A percentile compares a stretch with the other conserved stretches of the same genome.
Evolutionary conservation across 2,329 filamentous ascomycete genomes (phyloP).

Genomic region (Madurella fahalii): DNA sequence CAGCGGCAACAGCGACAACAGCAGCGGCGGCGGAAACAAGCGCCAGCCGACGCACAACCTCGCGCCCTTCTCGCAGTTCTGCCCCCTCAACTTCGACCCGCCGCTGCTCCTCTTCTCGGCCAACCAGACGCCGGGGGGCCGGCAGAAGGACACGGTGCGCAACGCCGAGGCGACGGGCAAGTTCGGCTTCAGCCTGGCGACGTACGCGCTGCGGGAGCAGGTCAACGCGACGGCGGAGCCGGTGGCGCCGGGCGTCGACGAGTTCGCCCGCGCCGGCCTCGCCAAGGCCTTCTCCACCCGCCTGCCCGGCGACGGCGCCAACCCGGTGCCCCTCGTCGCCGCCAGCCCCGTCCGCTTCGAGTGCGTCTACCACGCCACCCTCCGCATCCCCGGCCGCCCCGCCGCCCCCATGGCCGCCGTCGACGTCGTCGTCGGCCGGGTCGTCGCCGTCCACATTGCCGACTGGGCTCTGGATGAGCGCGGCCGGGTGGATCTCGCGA

Average conservation of each 20-base stretch:
- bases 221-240: conserved; percentile 54
- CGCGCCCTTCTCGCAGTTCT: conserved; percentile 59
- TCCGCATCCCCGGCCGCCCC: conserved; percentile 49
- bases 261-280: conserved; percentile 48
- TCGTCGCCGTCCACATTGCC: conserved; percentile 54
- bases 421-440: conserved; percentile 54
- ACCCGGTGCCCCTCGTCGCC: conserved; percentile 47
- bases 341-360: conserved; percentile 55
- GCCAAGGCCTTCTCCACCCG: conserved; percentile 43
- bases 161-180: conserved; percentile 53
- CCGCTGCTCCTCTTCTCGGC: conserved; percentile 60
- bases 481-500: conserved; percentile 51
- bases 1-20: too few species aligned
- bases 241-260: conserved; percentile 46
- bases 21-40: too few species aligned
- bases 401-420: conserved; percentile 51
- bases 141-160: conserved; percentile 53
- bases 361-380: conserved; percentile 51
- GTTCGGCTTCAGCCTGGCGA: conserved; percentile 59
- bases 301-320: conserved; percentile 19
- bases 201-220: conserved; percentile 50
- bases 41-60: conserved; percentile 42
- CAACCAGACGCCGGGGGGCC: conserved; percentile 46
- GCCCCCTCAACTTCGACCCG: conserved; percentile 59
- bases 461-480: conserved; percentile 49